Percentiles rank a stretch among this genome's conserved stretches.
Evolutionary conservation across 495 filamentous ascomycete genomes (phyloP).

Genomic region (Lasiosphaeria ovina): DNA sequence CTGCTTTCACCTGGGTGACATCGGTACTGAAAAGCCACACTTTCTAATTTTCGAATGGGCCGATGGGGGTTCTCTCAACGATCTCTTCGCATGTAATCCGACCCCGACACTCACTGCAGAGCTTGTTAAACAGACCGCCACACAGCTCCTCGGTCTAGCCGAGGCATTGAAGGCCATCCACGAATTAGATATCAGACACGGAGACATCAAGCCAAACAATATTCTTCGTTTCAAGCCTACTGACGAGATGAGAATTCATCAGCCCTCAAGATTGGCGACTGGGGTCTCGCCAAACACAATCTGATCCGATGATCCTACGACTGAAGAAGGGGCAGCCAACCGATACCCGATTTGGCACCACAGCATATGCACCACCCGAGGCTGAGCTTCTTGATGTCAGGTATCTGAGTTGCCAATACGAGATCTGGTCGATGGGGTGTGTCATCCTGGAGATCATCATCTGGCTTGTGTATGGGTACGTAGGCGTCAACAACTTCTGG

Average conservation of each 20-base stretch:
- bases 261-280: conserved; percentile 28
- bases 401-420: conserved; percentile 30
- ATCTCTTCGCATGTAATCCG: conserved; percentile 16
- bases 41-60: conserved; percentile 33
- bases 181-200: conserved; percentile 15
- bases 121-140: conserved; percentile 4
- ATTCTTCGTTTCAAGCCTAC: conserved; percentile 18
- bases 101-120: conserved; percentile 2
- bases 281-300: conserved; percentile 29
- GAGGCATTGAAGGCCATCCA: conserved; percentile 14
- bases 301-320: not conserved
- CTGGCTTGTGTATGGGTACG: conserved; percentile 35
- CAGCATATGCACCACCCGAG: conserved; percentile 30
- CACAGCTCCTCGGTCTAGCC: conserved; percentile 19
- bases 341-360: conserved; percentile 15
- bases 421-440: conserved; percentile 43
- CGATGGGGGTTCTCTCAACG: conserved; percentile 22
- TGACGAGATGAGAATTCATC: conserved; percentile 11
- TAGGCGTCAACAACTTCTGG: conserved; percentile 19
- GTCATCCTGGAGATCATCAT: conserved; percentile 36
- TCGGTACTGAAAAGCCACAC: not conserved
- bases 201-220: conserved; percentile 26
- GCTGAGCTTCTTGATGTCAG: conserved; percentile 2
- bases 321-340: conserved; percentile 11
- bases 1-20: conserved; percentile 19